Base-by-base conservation (phyloP, 75 land plant genomes). In the Pinus albicaulis region DNA sequence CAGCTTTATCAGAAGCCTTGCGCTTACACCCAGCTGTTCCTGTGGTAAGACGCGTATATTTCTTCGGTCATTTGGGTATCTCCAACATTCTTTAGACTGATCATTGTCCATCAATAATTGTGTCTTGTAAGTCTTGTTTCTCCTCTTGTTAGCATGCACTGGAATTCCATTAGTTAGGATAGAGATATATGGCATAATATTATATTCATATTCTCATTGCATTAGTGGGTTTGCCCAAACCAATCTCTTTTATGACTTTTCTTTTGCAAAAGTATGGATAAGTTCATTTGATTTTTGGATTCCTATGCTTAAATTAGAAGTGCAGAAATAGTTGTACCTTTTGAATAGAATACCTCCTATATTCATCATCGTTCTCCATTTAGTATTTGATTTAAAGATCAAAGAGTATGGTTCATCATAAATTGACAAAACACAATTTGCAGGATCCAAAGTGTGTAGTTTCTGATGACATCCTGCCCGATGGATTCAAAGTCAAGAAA, bases 1-100 rank as follows among this genome's bases (percentile, higher is more conserved):
- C 98, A 36, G 79, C 91, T 3, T 36, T 93, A 31, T 76, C 86
- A 23, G 98, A 95, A 82, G 91, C 98, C 19, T 76, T 93, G 20
- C 82, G 98, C 41, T 84, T 95, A 1, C 89, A 89, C 57, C 98
- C 97, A 74, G 86, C 92, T 16, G 97, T 93, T 71, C 97, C 98
- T 31, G 25, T 74, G 82, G 93, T 89, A 88, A 48, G 53, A 48
- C 53, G 10, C 53, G 5, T 63, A 28, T 63, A 34, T 28, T 64
- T 19, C 17, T 26, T 63, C 17, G 4, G 36, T 19, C 70, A 66
- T 19, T n/a, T 34, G 19, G 19, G 41, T 64, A 34, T 7, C 15
- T 23, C 26, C 17, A 16, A 31, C 19, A 19, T 26, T 34, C 7
- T 11, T 34, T 17, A 38, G 38, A 38, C 38, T 48, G 11, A 48